phyloP scores from a whole-genome alignment of 2,329 filamentous ascomycete genomes.

The Phaeophleospora eucalypticola region DNA sequence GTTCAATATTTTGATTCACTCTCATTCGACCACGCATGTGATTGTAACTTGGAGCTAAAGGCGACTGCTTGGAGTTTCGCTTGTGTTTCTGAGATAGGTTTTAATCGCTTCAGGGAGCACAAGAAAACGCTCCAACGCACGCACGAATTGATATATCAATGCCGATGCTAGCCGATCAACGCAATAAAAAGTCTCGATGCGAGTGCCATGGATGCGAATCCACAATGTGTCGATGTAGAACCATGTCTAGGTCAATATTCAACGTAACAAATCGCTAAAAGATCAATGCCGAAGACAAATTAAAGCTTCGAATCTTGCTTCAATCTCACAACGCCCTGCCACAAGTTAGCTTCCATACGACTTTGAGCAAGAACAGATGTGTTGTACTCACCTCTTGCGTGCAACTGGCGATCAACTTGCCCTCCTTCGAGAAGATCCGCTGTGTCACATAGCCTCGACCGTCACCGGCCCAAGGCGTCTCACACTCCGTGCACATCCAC shows the following conservation, averaged over 20 bases:
- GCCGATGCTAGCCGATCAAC: not conserved
- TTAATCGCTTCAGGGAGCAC: too few species aligned
- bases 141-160: not conserved
- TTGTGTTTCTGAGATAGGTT: too few species aligned
- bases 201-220: too few species aligned
- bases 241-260: too few species aligned
- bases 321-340: constrained; percentile 50
- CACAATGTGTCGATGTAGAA: too few species aligned
- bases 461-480: constrained; percentile 75
- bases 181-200: too few species aligned
- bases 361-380: not conserved
- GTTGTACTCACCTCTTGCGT: constrained; percentile 62
- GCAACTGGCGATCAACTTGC: constrained; percentile 71
- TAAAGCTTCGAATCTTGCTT: constrained; percentile 36
- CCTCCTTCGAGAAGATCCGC: constrained; percentile 67
- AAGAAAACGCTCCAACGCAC: not conserved
- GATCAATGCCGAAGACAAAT: not conserved
- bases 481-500: constrained; percentile 78
- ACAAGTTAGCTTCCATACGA: constrained; percentile 10
- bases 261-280: too few species aligned
- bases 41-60: too few species aligned
- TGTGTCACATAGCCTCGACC: constrained; percentile 72
- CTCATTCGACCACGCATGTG: not conserved
- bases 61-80: too few species aligned
- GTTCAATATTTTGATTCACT: not conserved